Conservation (phyloP, 164 flowering plant species). For the Piper betle region DNA sequence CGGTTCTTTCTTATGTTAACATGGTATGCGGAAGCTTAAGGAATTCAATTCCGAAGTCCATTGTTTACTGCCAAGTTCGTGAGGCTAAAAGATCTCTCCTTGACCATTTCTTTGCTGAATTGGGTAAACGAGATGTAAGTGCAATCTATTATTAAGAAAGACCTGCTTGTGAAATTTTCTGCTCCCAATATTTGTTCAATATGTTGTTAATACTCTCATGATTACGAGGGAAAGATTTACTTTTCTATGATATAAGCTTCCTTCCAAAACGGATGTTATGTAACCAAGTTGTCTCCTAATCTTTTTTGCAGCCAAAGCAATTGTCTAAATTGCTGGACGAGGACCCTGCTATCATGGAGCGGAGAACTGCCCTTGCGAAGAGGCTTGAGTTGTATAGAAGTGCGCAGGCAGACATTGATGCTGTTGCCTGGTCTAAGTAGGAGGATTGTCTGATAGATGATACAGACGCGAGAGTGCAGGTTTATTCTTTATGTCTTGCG, state of each 20-base stretch:
- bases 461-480: neutral
- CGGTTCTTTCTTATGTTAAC: constrained; percentile 69
- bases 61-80: constrained; percentile 69
- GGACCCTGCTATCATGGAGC: constrained; percentile 88
- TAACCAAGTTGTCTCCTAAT: neutral
- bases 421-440: constrained; percentile 30
- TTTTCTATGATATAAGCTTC: too few relatives aligned
- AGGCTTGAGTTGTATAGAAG: constrained; percentile 76
- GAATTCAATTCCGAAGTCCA: constrained; percentile 79
- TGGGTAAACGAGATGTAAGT: constrained; percentile 69
- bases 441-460: neutral
- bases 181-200: too few relatives aligned
- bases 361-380: constrained; percentile 59
- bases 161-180: neutral
- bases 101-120: constrained; percentile 70
- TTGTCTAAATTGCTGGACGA: constrained; percentile 63
- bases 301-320: constrained; percentile 40
- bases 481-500: neutral
- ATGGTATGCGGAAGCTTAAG: constrained; percentile 71
- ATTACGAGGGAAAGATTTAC: neutral
- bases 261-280: neutral
- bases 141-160: neutral
- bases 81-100: constrained; percentile 87
- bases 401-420: constrained; percentile 69
- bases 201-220: neutral